Conservation (phyloP, 768 basidiomycete species). For the Inosperma sp. region DNA sequence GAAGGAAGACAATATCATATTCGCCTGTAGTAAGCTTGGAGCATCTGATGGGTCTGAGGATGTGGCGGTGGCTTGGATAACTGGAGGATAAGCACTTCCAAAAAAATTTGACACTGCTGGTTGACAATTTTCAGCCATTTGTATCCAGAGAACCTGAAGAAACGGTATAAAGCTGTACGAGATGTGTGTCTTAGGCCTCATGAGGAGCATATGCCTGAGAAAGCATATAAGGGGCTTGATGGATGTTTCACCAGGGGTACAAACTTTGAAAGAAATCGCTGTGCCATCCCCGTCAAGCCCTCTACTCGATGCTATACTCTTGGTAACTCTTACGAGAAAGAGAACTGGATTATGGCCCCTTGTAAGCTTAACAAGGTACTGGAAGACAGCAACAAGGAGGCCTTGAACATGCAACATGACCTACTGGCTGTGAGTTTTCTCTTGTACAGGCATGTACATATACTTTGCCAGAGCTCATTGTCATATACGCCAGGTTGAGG, state of each 20-base stretch:
- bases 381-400: background rate
- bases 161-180: background rate
- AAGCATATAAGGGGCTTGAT: background rate
- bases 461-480: background rate
- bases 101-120: background rate
- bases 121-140: background rate
- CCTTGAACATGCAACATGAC: background rate
- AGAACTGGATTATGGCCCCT: conserved; percentile 2
- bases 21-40: background rate
- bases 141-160: background rate
- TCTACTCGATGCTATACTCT: background rate
- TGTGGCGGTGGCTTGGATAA: background rate
- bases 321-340: conserved; percentile 3
- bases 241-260: background rate
- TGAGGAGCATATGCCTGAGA: background rate
- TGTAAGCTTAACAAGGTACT: background rate
- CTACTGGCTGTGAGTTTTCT: background rate
- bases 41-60: background rate
- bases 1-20: conserved; percentile 2
- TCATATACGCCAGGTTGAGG: background rate
- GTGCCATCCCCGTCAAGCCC: background rate
- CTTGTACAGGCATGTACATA: background rate
- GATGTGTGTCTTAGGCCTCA: conserved; percentile 5
- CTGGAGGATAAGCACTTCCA: background rate
- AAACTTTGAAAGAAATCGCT: background rate